phyloP scores from a whole-genome alignment of 2,329 filamentous ascomycete species.

The Nemania sp. region DNA sequence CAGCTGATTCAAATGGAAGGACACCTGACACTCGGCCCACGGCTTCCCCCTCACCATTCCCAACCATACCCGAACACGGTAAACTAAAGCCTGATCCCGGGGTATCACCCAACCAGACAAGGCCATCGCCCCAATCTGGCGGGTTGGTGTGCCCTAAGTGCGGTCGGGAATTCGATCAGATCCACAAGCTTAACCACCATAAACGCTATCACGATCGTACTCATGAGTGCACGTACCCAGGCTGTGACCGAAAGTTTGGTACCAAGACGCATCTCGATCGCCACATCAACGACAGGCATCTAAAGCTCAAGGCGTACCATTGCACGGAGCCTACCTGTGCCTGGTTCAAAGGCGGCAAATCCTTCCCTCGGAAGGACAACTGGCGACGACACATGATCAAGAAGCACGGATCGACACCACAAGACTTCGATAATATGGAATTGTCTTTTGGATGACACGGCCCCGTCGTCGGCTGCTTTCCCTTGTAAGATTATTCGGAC shows the following conservation, averaged over 20 bases:
- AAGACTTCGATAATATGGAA: conserved; percentile 35
- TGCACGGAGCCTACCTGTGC: conserved; percentile 58
- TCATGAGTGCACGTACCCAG: conserved; percentile 48
- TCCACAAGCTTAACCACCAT: conserved; percentile 65
- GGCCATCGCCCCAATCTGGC: conserved; percentile 29
- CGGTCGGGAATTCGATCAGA: conserved; percentile 55
- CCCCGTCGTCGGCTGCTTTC: neutral
- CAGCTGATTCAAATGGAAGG: conserved; percentile 37
- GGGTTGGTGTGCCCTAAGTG: conserved; percentile 46
- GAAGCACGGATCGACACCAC: conserved; percentile 48
- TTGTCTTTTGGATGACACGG: conserved; percentile 27
- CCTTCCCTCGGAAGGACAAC: conserved; percentile 64
- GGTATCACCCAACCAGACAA: conserved; percentile 35
- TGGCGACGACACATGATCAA: conserved; percentile 66
- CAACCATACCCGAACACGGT: conserved; percentile 26
- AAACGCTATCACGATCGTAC: conserved; percentile 63
- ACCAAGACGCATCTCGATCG: conserved; percentile 65
- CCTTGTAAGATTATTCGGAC: conserved; percentile 13
- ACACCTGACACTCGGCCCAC: conserved; percentile 41
- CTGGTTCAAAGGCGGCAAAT: conserved; percentile 62
- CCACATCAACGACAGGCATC: conserved; percentile 64
- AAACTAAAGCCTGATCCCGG: conserved; percentile 34
- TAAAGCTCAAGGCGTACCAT: conserved; percentile 62
- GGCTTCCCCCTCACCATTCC: conserved; percentile 38
- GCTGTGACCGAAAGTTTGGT: conserved; percentile 60